These are phyloP conservation scores for Flaveria bidentis DNA, from an alignment of 129 eudicot genomes.

Conservation along the genomic window DNA sequence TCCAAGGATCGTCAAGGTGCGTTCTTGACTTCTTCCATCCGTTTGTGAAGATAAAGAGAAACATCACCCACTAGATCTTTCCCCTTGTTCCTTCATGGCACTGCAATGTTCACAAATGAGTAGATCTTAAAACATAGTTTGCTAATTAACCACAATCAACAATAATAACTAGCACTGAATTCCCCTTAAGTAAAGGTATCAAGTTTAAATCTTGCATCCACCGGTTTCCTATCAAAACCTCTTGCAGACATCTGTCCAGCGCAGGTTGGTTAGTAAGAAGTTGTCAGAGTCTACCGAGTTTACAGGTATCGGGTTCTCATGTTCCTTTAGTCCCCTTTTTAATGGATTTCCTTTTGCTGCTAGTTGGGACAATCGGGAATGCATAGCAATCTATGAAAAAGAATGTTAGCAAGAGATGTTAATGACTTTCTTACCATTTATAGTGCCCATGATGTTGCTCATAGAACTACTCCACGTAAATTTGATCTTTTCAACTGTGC, in stretches of 20 bases:
- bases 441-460: constrained; percentile 32
- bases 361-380: too few species aligned
- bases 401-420: neutral
- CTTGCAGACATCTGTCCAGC: too few species aligned
- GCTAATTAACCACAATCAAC: neutral
- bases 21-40: constrained; percentile 92
- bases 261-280: too few species aligned
- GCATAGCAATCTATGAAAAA: neutral
- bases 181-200: too few species aligned
- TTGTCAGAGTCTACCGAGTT: too few species aligned
- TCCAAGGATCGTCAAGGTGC: constrained; percentile 68
- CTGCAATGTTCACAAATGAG: constrained; percentile 33
- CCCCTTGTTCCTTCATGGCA: constrained; percentile 18
- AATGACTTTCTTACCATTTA: constrained; percentile 36
- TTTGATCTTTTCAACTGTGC: constrained; percentile 86
- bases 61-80: constrained; percentile 34
- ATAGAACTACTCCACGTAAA: constrained; percentile 51
- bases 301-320: too few species aligned
- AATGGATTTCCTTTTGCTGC: too few species aligned
- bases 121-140: constrained; percentile 11
- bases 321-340: too few species aligned
- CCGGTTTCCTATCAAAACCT: too few species aligned
- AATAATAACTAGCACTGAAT: neutral
- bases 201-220: too few species aligned
- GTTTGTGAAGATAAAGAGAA: constrained; percentile 29